Conservation (phyloP, 768 basidiomycete species). For the Termitomyces sp. region DNA sequence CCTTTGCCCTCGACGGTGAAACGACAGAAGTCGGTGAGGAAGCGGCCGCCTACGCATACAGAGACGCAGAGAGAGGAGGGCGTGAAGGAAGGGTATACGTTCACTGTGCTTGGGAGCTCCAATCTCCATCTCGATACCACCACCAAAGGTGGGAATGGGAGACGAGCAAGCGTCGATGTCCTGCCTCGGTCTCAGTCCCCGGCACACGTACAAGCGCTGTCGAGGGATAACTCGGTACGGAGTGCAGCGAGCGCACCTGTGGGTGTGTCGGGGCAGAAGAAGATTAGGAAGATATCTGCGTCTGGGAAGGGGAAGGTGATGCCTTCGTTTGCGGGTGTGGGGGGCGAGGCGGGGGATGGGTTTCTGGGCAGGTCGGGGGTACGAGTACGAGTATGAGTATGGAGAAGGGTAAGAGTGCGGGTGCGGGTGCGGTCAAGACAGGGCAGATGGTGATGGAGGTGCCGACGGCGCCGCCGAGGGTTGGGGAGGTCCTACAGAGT, state of each 20-base stretch:
- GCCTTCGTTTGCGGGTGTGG: constrained; percentile 42
- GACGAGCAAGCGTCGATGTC: neutral
- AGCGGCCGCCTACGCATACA: neutral
- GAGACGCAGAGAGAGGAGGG: neutral
- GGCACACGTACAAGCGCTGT: too few relatives aligned
- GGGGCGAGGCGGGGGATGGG: neutral
- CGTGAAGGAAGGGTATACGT: neutral
- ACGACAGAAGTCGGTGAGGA: constrained; percentile 1
- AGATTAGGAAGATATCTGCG: constrained; percentile 16
- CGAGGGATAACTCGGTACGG: constrained; percentile 20
- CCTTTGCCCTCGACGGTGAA: neutral
- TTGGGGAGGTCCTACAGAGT: constrained; percentile 28
- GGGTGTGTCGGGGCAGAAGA: constrained; percentile 1
- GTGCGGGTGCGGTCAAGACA: neutral
- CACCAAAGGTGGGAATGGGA: neutral
- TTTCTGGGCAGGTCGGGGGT: neutral
- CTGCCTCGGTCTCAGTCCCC: neutral
- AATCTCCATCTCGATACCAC: neutral
- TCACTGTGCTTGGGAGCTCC: constrained; percentile 2
- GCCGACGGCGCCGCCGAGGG: constrained; percentile 48
- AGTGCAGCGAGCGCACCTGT: constrained; percentile 31
- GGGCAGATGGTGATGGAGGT: constrained; percentile 30
- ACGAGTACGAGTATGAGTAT: too few relatives aligned
- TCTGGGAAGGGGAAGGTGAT: constrained; percentile 29
- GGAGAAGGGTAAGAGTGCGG: too few relatives aligned